Base-by-base conservation (phyloP, 192 early-diverging fungal genomes). In the Coemansia sp. region DNA sequence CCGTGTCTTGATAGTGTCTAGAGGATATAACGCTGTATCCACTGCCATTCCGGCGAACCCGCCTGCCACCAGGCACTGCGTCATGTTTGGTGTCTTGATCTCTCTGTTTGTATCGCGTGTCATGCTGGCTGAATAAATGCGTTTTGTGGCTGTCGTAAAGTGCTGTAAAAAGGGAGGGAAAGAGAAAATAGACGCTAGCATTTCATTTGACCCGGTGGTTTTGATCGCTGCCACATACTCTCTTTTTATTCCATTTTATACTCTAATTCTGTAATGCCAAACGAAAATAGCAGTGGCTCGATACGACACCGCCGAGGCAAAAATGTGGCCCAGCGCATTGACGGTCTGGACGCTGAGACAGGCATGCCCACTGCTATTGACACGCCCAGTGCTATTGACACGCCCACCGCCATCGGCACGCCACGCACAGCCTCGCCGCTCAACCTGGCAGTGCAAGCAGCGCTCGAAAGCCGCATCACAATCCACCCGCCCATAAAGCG, bases 1-100 rank as follows among this genome's bases (percentile, higher is more conserved):
- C 47, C 97, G 86, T 4, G 97, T 98, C 79, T 98, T 98, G 74
- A 98, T 87, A 9, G 97, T 98, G 76, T 98, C 97, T 60, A 98
- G 83, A 8, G 97, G 97, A 72, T 92, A 98, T 22, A 98, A 83
- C 19, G 87, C 86, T n/a, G 89, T 88, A 70, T 98, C 97, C 4
- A 98, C 94, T 2, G 95, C 86, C 21, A 91, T 92, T 7, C 97
- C 97, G 11, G 97, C 97, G 35, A 91, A 63, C 10, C 83, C 97
- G 51, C 97, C 97, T 3, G 94, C 90, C 60, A 76, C 64, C 62
- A 88, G 70, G 39, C 83, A 83, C 72, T 88, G 87, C 35, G 81
- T 35, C 35, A 61, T 80, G 62, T 68, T 80, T 19, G 77, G 72
- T 17, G 55, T 58, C 32, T 41, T 55, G 58, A 19, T 58, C 57